Evolutionary conservation across 139 green algal species (phyloP).

Genomic region (Chlorella sp.): DNA sequence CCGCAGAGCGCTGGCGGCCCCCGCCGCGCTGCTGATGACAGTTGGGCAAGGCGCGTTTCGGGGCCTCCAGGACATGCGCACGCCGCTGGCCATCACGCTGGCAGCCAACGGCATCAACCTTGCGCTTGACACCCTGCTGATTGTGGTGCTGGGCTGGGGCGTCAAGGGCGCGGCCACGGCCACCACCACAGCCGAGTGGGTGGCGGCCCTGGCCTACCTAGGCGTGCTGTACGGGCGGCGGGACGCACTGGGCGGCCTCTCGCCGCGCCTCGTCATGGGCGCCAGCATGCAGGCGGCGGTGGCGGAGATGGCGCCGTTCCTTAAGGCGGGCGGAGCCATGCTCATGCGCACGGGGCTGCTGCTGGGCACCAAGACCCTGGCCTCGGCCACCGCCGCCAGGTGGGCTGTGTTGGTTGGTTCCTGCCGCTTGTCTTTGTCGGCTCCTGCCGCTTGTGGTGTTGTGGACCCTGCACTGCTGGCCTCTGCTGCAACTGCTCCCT

Average conservation of each 20-base stretch:
- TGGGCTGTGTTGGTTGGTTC: background rate
- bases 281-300: background rate
- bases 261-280: conserved; percentile 3
- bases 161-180: conserved; percentile 63
- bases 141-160: conserved; percentile 49
- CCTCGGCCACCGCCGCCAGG: conserved; percentile 65
- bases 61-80: conserved; percentile 76
- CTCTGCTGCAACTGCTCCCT: no score
- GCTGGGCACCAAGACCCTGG: conserved; percentile 76
- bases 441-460: no score
- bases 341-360: conserved; percentile 72
- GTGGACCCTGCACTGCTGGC: no score
- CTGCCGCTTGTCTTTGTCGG: no score
- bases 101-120: conserved; percentile 75
- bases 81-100: conserved; percentile 71
- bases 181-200: conserved; percentile 61
- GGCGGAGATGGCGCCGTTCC: conserved; percentile 47
- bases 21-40: conserved; percentile 68
- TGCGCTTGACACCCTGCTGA: conserved; percentile 52
- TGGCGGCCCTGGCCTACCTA: conserved; percentile 59
- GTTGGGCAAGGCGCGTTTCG: conserved; percentile 76
- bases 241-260: conserved; percentile 44
- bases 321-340: conserved; percentile 62
- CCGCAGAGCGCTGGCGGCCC: conserved; percentile 61
- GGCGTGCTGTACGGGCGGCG: conserved; percentile 40